A percentile compares a stretch with the other conserved stretches of the same genome.
phyloP scores from a whole-genome alignment of 257 asterid genomes.

The Gynochthodes officinalis region DNA sequence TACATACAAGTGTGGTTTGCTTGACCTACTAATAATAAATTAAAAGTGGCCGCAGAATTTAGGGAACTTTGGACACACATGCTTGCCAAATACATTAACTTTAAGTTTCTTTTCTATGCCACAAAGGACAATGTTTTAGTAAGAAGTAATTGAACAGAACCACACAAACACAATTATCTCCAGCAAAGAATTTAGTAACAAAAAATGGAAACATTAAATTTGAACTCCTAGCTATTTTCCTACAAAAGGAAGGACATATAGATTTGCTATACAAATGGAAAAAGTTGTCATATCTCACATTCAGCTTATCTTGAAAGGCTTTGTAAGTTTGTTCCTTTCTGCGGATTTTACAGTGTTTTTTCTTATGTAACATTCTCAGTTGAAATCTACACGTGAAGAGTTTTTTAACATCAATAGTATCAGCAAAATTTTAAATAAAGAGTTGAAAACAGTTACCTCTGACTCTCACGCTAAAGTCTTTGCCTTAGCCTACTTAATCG shows the following conservation, averaged over 20 bases:
- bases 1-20: background rate
- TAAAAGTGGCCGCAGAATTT: background rate
- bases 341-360: slow-evolving; percentile 62
- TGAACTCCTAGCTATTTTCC: background rate
- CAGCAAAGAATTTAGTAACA: background rate
- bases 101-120: background rate
- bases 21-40: background rate
- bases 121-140: background rate
- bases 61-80: background rate
- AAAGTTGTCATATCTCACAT: slow-evolving; percentile 44
- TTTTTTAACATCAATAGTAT: background rate
- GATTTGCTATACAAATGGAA: background rate
- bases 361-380: slow-evolving; percentile 54
- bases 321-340: slow-evolving; percentile 62
- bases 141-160: background rate
- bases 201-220: background rate
- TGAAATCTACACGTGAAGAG: slow-evolving; percentile 49
- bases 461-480: slow-evolving; percentile 71
- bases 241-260: no score
- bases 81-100: background rate
- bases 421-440: background rate
- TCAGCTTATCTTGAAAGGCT: slow-evolving; percentile 60
- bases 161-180: background rate
- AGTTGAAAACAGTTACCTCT: slow-evolving; percentile 39
- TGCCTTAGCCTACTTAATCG: slow-evolving; percentile 51